Conservation (phyloP, 352 stramenopile species). For the Phytophthora sp. region DNA sequence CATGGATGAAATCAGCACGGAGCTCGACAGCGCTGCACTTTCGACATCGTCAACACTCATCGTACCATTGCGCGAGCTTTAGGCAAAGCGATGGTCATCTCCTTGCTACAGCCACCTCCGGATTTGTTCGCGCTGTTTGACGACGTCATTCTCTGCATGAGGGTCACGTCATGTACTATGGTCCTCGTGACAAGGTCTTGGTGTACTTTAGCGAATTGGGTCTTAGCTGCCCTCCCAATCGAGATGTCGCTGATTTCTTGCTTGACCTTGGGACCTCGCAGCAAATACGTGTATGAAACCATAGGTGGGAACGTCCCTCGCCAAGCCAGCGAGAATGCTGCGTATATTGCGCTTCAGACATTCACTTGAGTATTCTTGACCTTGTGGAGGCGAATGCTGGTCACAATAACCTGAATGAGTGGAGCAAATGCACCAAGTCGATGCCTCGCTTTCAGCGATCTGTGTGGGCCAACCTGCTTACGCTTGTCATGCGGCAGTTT, state of each 20-base stretch:
- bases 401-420: constrained; percentile 70
- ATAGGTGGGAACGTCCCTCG: not conserved
- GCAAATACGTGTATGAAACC: constrained; percentile 26
- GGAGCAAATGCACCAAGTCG: constrained; percentile 33
- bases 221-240: constrained; percentile 40
- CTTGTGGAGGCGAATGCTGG: constrained; percentile 89
- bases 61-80: constrained; percentile 38
- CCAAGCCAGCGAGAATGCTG: constrained; percentile 16
- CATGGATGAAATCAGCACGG: constrained; percentile 91
- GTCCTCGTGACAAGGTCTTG: constrained; percentile 36
- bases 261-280: constrained; percentile 38
- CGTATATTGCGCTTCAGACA: constrained; percentile 11
- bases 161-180: constrained; percentile 89
- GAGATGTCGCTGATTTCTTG: constrained; percentile 46
- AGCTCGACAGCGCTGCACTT: constrained; percentile 92
- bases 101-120: constrained; percentile 51
- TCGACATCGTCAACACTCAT: constrained; percentile 80
- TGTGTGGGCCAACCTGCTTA: constrained; percentile 16
- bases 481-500: constrained; percentile 46
- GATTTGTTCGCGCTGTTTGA: constrained; percentile 93
- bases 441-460: constrained; percentile 13
- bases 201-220: constrained; percentile 74
- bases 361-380: constrained; percentile 33
- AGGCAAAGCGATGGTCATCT: constrained; percentile 41
- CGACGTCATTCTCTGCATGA: constrained; percentile 89